Base-by-base conservation (phyloP, 2,329 filamentous ascomycete genomes). In the Paecilomyces formosus region DNA sequence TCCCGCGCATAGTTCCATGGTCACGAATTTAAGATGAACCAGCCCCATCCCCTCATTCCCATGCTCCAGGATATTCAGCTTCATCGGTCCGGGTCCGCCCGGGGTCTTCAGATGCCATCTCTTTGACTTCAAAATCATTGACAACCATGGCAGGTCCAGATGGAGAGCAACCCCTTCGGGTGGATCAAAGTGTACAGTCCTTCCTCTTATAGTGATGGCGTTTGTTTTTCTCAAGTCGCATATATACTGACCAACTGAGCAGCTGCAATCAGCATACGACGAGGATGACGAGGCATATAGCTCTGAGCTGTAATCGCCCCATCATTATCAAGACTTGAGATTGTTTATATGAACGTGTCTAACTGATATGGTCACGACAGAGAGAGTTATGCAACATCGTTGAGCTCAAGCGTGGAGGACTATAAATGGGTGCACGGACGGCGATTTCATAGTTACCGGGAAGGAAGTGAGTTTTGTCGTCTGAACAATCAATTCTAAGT, bases 371-470 rank as follows among this genome's bases (percentile, higher is more conserved):
- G 13, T 39, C 35, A 24, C 31, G 8, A 53, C 18, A 57, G 56
- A 33, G 30, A 53, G 50, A 57, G 56, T 28, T 57, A 57, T 54
- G 28, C 28, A n/a, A 45, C 50, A 13, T 57, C 56, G 50, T 22
- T 57, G 50, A 53, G 49, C 50, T 54, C 56, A 13, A 57, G 56
- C 54, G 59, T 66, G 15, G 58, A 62, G 21, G 60, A 70, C 55
- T 69, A 69, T 61, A 62, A 67, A 53, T 70, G 66, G 54, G 64
- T 66, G 45, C 65, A 66, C 57, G 66, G 65, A 3, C 61, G 65
- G 49, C 59, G 65, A 15, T 67, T 63, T 61, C 63, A 66, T 55
- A 63, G 57, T 33, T 64, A 65, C 52, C 53, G 45, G 15, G 58
- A 60, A 28, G 62, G 61, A 26, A 56, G 55, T 56, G 21, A n/a